A percentile compares a stretch with the other conserved stretches of the same genome.
Evolutionary conservation across 805 yeast genomes (phyloP).

Genomic region (Wickerhamomyces queroliae): DNA sequence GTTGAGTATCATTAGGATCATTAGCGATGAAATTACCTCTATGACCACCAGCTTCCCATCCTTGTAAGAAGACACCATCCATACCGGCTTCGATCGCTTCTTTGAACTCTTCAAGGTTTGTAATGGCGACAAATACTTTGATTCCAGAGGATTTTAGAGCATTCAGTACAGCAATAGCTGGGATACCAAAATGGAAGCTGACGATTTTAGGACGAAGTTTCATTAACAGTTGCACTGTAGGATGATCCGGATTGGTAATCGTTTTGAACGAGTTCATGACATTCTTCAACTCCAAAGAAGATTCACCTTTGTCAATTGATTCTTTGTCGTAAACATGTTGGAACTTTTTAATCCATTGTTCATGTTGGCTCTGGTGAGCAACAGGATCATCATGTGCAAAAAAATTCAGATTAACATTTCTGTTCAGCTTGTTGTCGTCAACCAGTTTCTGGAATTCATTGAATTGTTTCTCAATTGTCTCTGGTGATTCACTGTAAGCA

Average conservation of each 20-base stretch:
- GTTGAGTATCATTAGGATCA: slow-evolving; percentile 27
- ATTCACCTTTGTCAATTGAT: slow-evolving; percentile 1
- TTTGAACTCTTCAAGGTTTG: slow-evolving; percentile 38
- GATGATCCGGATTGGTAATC: slow-evolving; percentile 5
- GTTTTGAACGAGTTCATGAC: slow-evolving; percentile 11
- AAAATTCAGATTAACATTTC: slow-evolving; percentile 38
- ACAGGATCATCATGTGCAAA: slow-evolving; percentile 33
- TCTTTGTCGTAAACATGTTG: slow-evolving; percentile 2
- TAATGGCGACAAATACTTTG: slow-evolving; percentile 40
- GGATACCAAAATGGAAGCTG: slow-evolving; percentile 51
- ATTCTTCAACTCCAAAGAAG: neutral
- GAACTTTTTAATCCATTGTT: slow-evolving; percentile 19
- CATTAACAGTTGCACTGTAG: slow-evolving; percentile 11
- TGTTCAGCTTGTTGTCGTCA: slow-evolving; percentile 2
- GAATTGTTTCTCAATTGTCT: slow-evolving; percentile 8
- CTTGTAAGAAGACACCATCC: slow-evolving; percentile 50
- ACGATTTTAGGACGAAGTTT: slow-evolving; percentile 35
- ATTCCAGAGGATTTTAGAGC: slow-evolving; percentile 31
- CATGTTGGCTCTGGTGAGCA: slow-evolving; percentile 9
- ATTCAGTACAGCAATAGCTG: slow-evolving; percentile 26
- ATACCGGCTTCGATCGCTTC: slow-evolving; percentile 26
- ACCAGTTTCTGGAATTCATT: slow-evolving; percentile 8
- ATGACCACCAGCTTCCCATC: slow-evolving; percentile 64
- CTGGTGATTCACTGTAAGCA: slow-evolving; percentile 6
- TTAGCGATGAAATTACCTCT: slow-evolving; percentile 39